These are phyloP conservation scores for Botrytis pseudocinerea DNA, from an alignment of 2,329 filamentous ascomycete genomes.

Conservation along the genomic window DNA sequence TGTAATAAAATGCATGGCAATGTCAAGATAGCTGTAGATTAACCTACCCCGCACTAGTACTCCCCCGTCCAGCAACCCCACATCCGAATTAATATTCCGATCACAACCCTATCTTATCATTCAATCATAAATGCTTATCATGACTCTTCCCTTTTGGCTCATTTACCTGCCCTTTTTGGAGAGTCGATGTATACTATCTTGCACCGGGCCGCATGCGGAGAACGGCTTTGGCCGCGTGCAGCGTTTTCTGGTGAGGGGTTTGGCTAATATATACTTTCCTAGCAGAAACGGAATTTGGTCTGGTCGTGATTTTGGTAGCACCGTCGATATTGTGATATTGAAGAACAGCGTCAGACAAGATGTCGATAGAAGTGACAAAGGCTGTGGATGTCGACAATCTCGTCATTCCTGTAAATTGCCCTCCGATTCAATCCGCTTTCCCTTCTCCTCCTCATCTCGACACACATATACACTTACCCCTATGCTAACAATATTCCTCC, in stretches of 20 bases:
- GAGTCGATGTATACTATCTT: neutral
- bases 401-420: slow-evolving; percentile 52
- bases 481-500: neutral
- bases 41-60: slow-evolving; percentile 20
- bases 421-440: neutral
- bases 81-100: neutral
- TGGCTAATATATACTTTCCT: neutral
- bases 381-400: slow-evolving; percentile 53
- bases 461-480: slow-evolving; percentile 9
- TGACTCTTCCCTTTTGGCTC: neutral
- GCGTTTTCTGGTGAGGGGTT: neutral
- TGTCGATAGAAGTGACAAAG: slow-evolving; percentile 25
- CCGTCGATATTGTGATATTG: neutral
- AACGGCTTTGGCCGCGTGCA: slow-evolving; percentile 19
- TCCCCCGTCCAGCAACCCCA: neutral
- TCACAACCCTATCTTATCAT: slow-evolving; percentile 9
- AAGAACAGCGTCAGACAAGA: neutral
- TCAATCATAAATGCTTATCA: neutral
- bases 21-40: neutral
- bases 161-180: slow-evolving; percentile 14
- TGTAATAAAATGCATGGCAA: slow-evolving; percentile 8
- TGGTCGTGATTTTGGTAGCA: neutral
- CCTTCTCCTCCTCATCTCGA: slow-evolving; percentile 17
- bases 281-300: neutral
- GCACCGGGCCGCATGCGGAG: slow-evolving; percentile 1